phyloP scores from a whole-genome alignment of 1,139 yeast species.

The Nakaseomyces bracarensis region DNA sequence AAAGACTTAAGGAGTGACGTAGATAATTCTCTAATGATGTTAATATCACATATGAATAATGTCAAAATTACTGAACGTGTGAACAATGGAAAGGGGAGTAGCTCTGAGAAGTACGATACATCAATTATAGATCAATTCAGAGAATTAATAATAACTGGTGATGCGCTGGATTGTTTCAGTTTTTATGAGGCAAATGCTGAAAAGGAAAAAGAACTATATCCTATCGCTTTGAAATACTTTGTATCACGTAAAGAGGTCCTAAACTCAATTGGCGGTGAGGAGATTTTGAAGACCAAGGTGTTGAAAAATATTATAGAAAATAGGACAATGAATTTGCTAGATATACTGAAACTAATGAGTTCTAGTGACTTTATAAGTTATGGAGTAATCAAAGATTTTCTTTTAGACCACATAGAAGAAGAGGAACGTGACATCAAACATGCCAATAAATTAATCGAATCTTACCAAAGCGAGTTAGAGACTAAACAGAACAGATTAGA shows the following conservation, averaged over 20 bases:
- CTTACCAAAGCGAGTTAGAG: conserved; percentile 62
- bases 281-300: conserved; percentile 39
- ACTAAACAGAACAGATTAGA: conserved; percentile 47
- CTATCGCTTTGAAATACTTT: conserved; percentile 56
- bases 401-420: conserved; percentile 52
- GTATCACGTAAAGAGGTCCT: conserved; percentile 51
- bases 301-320: conserved; percentile 46
- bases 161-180: conserved; percentile 49
- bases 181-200: conserved; percentile 55
- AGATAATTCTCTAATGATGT: conserved; percentile 52
- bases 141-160: conserved; percentile 50
- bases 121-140: conserved; percentile 47
- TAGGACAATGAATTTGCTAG: conserved; percentile 63
- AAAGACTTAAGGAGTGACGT: conserved; percentile 32
- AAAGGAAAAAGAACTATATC: conserved; percentile 55
- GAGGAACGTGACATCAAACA: conserved; percentile 62
- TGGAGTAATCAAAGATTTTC: conserved; percentile 63
- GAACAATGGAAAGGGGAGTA: conserved; percentile 38
- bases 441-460: conserved; percentile 56
- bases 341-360: conserved; percentile 62
- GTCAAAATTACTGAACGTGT: conserved; percentile 30
- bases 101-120: conserved; percentile 26
- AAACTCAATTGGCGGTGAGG: conserved; percentile 45
- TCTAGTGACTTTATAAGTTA: conserved; percentile 58
- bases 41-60: conserved; percentile 59